Conservation (phyloP, 148 eudicot species). For the Fagopyrum homotropicum region DNA sequence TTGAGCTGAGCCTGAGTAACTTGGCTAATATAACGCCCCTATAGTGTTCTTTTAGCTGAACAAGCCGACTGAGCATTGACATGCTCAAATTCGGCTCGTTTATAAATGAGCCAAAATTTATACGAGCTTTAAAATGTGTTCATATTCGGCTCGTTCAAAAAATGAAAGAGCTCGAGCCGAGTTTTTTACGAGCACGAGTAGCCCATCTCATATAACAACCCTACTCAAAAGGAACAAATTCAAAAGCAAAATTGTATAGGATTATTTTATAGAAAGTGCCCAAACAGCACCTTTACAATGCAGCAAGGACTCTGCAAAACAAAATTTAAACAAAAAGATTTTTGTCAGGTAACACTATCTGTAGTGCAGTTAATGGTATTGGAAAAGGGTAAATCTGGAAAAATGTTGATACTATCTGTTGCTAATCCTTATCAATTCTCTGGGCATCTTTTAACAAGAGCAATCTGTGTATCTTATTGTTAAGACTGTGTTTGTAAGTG, state of each 20-base stretch:
- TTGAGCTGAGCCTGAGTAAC: too few relatives aligned
- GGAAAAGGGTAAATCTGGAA: not conserved
- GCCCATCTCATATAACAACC: too few relatives aligned
- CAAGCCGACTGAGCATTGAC: too few relatives aligned
- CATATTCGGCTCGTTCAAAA: too few relatives aligned
- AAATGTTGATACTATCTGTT: not conserved
- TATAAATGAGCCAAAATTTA: too few relatives aligned
- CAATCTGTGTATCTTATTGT: not conserved
- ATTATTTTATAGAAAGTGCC: not conserved
- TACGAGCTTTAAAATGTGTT: too few relatives aligned
- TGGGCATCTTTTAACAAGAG: not conserved
- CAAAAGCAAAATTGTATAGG: not conserved
- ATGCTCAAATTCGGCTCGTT: too few relatives aligned
- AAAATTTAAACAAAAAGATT: not conserved
- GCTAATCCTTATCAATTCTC: not conserved
- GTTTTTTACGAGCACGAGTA: too few relatives aligned
- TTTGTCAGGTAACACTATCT: not conserved
- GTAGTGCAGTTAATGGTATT: not conserved
- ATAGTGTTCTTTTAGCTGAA: too few relatives aligned
- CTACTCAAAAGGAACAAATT: not conserved
- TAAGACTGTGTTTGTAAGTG: not conserved
- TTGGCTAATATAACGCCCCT: too few relatives aligned
- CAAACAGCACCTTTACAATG: not conserved
- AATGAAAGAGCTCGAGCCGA: too few relatives aligned
- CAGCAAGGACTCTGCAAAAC: not conserved